phyloP scores from a whole-genome alignment of 176 grass and related monocot species.

The Dendrocalamus sinicus region DNA sequence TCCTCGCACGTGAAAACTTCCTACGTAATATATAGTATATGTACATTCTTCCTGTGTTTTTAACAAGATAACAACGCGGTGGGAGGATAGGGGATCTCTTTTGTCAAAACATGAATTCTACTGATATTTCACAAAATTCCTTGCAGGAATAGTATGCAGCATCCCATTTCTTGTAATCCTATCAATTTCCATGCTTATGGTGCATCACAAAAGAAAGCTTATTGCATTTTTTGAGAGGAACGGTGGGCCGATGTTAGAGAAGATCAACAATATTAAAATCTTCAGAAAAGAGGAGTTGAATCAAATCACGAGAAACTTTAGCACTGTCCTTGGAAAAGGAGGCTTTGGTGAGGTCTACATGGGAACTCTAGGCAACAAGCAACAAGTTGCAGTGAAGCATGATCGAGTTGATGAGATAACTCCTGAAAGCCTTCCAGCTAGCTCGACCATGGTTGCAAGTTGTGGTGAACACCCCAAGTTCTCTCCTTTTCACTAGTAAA shows the following conservation, averaged over 20 bases:
- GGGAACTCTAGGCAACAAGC: background rate
- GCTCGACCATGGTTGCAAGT: no score
- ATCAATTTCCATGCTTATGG: background rate
- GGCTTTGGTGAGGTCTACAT: slow-evolving; percentile 7
- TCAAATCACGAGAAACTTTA: background rate
- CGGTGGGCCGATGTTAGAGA: background rate
- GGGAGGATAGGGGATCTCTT: no score
- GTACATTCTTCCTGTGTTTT: no score
- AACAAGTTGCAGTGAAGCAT: slow-evolving; percentile 6
- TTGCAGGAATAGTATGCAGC: background rate
- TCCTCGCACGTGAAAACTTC: no score
- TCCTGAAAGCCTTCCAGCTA: no score
- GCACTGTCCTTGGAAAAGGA: slow-evolving; percentile 3
- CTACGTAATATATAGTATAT: no score
- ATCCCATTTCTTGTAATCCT: background rate
- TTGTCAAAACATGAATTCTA: no score
- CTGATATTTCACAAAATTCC: no score
- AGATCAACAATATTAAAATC: slow-evolving; percentile 14
- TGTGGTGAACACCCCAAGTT: no score
- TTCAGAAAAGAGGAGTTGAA: background rate
- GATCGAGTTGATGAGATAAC: no score
- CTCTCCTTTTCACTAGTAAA: no score
- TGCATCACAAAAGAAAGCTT: slow-evolving; percentile 9
- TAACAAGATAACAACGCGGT: no score
- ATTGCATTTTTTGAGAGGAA: background rate